Evolutionary conservation across 805 yeast species (phyloP).

Genomic region (Kodamaea nitidulidarum): DNA sequence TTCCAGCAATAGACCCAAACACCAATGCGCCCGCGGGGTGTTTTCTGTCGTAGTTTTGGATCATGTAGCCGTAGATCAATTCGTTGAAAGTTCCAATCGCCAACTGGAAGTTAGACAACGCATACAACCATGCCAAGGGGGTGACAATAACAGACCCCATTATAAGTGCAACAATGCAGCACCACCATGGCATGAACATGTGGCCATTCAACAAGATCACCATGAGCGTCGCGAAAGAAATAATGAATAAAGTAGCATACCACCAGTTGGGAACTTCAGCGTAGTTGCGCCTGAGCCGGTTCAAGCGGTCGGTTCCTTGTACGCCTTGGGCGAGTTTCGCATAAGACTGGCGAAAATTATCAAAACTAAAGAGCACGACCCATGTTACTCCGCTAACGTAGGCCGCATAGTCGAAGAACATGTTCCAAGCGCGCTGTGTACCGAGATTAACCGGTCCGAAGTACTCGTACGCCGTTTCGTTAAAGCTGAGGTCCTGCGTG

Average conservation of each 20-base stretch:
- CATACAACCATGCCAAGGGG: conserved; percentile 49
- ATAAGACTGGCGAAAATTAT: conserved; percentile 18
- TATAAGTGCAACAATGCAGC: conserved; percentile 40
- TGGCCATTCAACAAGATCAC: conserved; percentile 28
- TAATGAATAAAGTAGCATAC: conserved; percentile 34
- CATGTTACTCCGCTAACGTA: conserved; percentile 46
- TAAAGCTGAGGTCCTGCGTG: conserved; percentile 37
- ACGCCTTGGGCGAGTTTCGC: conserved; percentile 11
- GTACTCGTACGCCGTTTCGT: conserved; percentile 41
- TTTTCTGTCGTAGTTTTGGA: conserved; percentile 26
- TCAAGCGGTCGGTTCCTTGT: conserved; percentile 40
- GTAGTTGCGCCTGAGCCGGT: conserved; percentile 36
- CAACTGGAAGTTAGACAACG: conserved; percentile 48
- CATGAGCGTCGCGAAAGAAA: conserved; percentile 35
- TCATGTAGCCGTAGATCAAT: conserved; percentile 44
- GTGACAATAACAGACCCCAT: conserved; percentile 45
- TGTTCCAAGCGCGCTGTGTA: conserved; percentile 47
- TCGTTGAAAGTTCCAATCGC: conserved; percentile 53
- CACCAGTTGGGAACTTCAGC: conserved; percentile 42
- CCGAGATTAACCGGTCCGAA: conserved; percentile 47
- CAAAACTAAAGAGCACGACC: conserved; percentile 39
- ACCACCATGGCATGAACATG: conserved; percentile 41
- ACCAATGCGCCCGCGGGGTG: conserved; percentile 49
- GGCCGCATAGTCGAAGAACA: conserved; percentile 52
- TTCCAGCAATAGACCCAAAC: conserved; percentile 51